Base-by-base conservation (phyloP, 139 green algal species). In the Tetradesmus lagerheimii region DNA sequence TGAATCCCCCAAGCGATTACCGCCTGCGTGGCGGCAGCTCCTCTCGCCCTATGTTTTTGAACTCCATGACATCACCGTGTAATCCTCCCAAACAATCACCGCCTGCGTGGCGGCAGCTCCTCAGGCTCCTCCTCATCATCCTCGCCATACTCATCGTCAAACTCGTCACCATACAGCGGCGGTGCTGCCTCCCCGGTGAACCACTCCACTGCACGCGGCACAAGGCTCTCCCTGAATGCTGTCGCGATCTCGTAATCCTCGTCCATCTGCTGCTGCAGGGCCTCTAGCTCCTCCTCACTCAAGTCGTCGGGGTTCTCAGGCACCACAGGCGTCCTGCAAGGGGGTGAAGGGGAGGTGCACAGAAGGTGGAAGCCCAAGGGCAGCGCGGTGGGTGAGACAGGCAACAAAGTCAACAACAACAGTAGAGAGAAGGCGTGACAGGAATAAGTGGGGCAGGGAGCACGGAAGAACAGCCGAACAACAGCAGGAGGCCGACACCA, bases 241-340 rank as follows among this genome's bases (percentile, higher is more conserved):
- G 47, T 62, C 5, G 85, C 85, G 4, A 89, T 83, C 53, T 96
- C 94, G 89, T 96, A 96, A 74, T 96, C 94, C 84, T 90, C 81
- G 85, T 97, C 94, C 94, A 97, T 95, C 74, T 85, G 47, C 57
- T 96, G 91, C 84, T 97, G 94, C 34, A 97, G 92, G 57, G 92
- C 50, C 89, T 97, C 94, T 43, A 91, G 89, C 85, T 96, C 95
- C 45, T 97, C 93, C 83, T 95, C 93, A 29, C 88, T 78, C 37
- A 96, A 43, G 71, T 96, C 93, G 11, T 94, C 90, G 0, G 92
- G 92, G 77, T 95, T 92, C 45, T 92, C 93, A 37, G 94, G 94
- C 15, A 97, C 80, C 50, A 50, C 23, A 35, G 95, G 95, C 31
- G 94, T 94, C 53, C 81, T 93, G 92, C 18, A 29, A 20, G 8